These are phyloP conservation scores for Torulaspora quercuum DNA, from an alignment of 805 yeast species.

Conservation along the genomic window DNA sequence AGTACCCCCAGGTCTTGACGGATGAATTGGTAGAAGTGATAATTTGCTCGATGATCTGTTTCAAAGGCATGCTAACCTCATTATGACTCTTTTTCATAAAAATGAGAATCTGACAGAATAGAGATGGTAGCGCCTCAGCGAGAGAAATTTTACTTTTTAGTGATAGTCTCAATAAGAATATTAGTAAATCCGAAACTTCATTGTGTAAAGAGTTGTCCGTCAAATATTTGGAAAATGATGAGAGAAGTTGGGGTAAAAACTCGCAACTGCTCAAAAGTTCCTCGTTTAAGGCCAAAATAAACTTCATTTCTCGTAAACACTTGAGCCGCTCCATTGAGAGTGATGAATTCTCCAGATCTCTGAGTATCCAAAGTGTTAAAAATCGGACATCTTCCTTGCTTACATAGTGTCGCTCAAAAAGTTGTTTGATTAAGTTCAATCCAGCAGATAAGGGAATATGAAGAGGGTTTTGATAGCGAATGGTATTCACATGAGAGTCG, in stretches of 20 bases:
- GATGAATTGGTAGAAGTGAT: background rate
- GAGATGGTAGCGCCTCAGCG: conserved; percentile 15
- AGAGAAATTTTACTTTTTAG: conserved; percentile 4
- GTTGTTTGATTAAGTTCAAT: conserved; percentile 10
- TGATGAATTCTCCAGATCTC: conserved; percentile 19
- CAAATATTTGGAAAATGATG: conserved; percentile 15
- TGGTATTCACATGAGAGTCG: background rate
- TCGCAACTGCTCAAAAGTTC: conserved; percentile 4
- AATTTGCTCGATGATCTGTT: conserved; percentile 5
- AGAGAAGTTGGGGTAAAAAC: conserved; percentile 10
- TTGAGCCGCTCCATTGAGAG: conserved; percentile 12
- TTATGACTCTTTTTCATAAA: conserved; percentile 1
- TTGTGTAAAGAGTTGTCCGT: conserved; percentile 13
- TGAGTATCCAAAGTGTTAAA: conserved; percentile 20
- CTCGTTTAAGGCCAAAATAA: conserved; percentile 18
- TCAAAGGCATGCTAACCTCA: conserved; percentile 4
- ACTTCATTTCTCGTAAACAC: conserved; percentile 23
- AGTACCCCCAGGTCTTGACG: conserved; percentile 15
- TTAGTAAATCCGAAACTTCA: conserved; percentile 18
- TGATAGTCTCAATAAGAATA: conserved; percentile 11
- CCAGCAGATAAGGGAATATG: conserved; percentile 16
- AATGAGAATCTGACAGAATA: conserved; percentile 18
- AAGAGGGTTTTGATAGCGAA: conserved; percentile 21
- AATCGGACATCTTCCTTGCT: conserved; percentile 13
- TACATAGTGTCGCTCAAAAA: conserved; percentile 1